Evolutionary conservation across 2,329 filamentous ascomycete genomes (phyloP).

Genomic region (Aspergillus sp.): DNA sequence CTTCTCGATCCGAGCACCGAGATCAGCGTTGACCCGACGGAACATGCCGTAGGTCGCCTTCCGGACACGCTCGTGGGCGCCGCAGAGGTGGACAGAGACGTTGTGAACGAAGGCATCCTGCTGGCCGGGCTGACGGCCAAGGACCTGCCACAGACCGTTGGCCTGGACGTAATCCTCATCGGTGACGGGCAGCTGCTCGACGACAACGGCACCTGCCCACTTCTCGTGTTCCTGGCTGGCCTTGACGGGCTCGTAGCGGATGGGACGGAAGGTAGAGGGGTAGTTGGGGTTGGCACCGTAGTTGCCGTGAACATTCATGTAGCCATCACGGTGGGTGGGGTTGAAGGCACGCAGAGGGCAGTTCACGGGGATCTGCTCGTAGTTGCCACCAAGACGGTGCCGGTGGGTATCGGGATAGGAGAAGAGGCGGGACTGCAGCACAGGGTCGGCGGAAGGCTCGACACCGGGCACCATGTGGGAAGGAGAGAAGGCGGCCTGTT

Average conservation of each 20-base stretch:
- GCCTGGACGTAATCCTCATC: constrained; percentile 47
- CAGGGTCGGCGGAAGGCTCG: constrained; percentile 68
- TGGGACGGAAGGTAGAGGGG: constrained; percentile 39
- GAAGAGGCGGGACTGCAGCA: constrained; percentile 68
- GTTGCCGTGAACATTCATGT: constrained; percentile 67
- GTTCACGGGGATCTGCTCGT: constrained; percentile 65
- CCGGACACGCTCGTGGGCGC: constrained; percentile 55
- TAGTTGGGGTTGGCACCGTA: constrained; percentile 60
- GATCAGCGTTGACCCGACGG: constrained; percentile 51
- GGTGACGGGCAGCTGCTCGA: constrained; percentile 42
- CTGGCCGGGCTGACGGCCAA: constrained; percentile 51
- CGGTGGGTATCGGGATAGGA: constrained; percentile 69
- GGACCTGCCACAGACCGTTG: constrained; percentile 43
- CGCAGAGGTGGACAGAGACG: constrained; percentile 56
- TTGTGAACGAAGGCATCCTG: constrained; percentile 63
- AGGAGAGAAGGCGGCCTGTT: constrained; percentile 69
- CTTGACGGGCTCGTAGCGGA: constrained; percentile 40
- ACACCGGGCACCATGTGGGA: constrained; percentile 66
- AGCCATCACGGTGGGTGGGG: constrained; percentile 71
- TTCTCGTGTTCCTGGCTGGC: constrained; percentile 46
- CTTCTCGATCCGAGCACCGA: constrained; percentile 54
- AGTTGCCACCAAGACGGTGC: constrained; percentile 63
- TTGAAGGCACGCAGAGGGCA: constrained; percentile 53
- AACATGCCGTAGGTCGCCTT: constrained; percentile 63
- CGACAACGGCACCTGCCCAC: constrained; percentile 40